Conservation (phyloP, 2,329 filamentous ascomycete genomes). For the Fonsecaea erecta region DNA sequence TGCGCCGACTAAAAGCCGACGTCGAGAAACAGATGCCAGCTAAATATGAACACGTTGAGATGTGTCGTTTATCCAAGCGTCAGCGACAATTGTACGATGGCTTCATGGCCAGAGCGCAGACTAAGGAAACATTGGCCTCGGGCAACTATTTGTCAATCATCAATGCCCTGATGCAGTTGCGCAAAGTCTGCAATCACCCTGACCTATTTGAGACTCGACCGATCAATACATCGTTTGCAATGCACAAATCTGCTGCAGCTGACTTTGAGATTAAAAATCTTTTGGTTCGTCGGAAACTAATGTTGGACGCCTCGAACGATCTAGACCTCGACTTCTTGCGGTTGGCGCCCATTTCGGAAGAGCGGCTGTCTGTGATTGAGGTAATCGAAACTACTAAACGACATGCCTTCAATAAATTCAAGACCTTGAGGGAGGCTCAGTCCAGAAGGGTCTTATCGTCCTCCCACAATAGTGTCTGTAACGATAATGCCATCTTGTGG, state of each 20-base stretch:
- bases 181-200: slow-evolving; percentile 98
- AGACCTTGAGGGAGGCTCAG: slow-evolving; percentile 74
- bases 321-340: slow-evolving; percentile 80
- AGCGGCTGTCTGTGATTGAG: slow-evolving; percentile 63
- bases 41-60: slow-evolving; percentile 96
- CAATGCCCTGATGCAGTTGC: slow-evolving; percentile 95
- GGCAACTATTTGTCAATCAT: slow-evolving; percentile 98
- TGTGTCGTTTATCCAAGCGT: slow-evolving; percentile 91
- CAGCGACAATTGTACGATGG: slow-evolving; percentile 96
- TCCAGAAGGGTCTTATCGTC: slow-evolving; percentile 50
- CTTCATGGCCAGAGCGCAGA: slow-evolving; percentile 88
- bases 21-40: slow-evolving; percentile 99
- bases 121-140: slow-evolving; percentile 82
- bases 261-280: slow-evolving; percentile 75
- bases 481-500: slow-evolving; percentile 21
- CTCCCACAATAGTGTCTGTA: background rate
- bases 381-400: slow-evolving; percentile 64
- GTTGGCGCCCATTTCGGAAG: slow-evolving; percentile 72
- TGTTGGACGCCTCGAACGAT: slow-evolving; percentile 61
- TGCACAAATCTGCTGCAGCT: slow-evolving; percentile 76
- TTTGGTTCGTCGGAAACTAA: slow-evolving; percentile 68
- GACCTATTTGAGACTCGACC: slow-evolving; percentile 95
- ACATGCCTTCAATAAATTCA: slow-evolving; percentile 70
- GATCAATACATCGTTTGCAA: slow-evolving; percentile 95
- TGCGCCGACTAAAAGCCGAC: slow-evolving; percentile 89